Evolutionary conservation across 2,329 filamentous ascomycete genomes (phyloP), one percentile per base, ranked within the genome.

Genomic region (Zasmidium angulare): DNA sequence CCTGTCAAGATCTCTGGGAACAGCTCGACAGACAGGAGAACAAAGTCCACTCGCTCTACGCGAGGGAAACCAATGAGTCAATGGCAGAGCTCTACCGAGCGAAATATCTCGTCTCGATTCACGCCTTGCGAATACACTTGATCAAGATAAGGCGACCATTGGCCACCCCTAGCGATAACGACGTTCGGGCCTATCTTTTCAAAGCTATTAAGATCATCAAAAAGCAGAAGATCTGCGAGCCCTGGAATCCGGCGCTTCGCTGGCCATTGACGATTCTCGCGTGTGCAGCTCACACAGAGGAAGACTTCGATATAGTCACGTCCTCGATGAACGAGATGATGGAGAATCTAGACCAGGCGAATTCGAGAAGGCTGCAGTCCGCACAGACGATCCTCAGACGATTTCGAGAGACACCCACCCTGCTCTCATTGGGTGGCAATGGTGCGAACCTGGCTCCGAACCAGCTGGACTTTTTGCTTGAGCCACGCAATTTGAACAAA

Each of bases 201-300:
- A 40, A 29, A 21, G 61, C 58, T 1, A 49, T 63, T 2, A 40
- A 31, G 0, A 55, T 59, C 2, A 31, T 63, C 21, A 46, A 52
- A 14, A 14, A 55, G 11, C 55, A 63, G 31, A 49, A 61, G 17
- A 22, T 63, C 4, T 43, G 40, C 4, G 63, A 60, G 12, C 47
- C 56, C 3, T 59, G 56, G 3, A 62, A 61, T 46, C 63, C 63
- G 9, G 61, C 63, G 6, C 31, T 65, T 10, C 50, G 58, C 7
- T 65, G 63, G 63, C 63, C 61, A 9, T 40, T 65, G 11, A 63
- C 59, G 7, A 56, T 63, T 9, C 46, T 65, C 2, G 61, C 56
- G 2, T 65, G 63, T 31, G 63, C 63, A 23, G 26, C 56, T 6
- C 46, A 51, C 2, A 55, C 23, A 4, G 49, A 61, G 3, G 29